Conservation (phyloP, 2,329 filamentous ascomycete species). For the Podosphaera fusca region DNA sequence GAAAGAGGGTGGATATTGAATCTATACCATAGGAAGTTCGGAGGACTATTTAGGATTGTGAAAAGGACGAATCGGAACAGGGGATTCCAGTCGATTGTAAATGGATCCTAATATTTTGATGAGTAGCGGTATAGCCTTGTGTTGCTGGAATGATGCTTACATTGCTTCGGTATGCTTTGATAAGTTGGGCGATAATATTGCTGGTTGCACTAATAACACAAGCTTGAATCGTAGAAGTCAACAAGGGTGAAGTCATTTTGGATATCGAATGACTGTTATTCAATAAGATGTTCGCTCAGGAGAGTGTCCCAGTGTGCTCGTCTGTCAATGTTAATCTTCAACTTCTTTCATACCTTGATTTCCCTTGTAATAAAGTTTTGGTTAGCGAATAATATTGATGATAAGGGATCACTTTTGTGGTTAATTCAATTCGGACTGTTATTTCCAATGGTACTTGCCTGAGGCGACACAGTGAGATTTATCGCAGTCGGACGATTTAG, state of each 20-base stretch:
- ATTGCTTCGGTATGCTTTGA: conserved; percentile 36
- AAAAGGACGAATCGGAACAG: conserved; percentile 60
- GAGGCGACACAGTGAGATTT: too few species aligned
- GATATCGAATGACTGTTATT: too few species aligned
- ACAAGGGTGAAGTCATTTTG: conserved; percentile 24
- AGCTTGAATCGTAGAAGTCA: conserved; percentile 40
- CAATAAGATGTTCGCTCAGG: too few species aligned
- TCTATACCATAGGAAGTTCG: conserved; percentile 56
- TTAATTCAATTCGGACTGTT: too few species aligned
- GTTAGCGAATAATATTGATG: too few species aligned
- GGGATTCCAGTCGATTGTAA: conserved; percentile 40
- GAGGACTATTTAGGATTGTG: conserved; percentile 48
- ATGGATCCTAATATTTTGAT: conserved; percentile 24
- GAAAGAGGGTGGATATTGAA: not conserved
- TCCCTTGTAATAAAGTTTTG: too few species aligned
- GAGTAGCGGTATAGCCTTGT: not conserved
- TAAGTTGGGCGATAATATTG: conserved; percentile 49
- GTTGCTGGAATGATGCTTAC: conserved; percentile 20
- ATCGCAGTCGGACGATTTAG: too few species aligned
- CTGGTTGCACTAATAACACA: conserved; percentile 41
- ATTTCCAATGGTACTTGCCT: too few species aligned
- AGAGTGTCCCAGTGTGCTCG: too few species aligned
- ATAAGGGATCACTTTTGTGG: too few species aligned
- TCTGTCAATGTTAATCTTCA: too few species aligned
- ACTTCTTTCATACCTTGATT: too few species aligned